Evolutionary conservation across 305 asterid genomes (phyloP).

Genomic region (Fraxinus baroniana): DNA sequence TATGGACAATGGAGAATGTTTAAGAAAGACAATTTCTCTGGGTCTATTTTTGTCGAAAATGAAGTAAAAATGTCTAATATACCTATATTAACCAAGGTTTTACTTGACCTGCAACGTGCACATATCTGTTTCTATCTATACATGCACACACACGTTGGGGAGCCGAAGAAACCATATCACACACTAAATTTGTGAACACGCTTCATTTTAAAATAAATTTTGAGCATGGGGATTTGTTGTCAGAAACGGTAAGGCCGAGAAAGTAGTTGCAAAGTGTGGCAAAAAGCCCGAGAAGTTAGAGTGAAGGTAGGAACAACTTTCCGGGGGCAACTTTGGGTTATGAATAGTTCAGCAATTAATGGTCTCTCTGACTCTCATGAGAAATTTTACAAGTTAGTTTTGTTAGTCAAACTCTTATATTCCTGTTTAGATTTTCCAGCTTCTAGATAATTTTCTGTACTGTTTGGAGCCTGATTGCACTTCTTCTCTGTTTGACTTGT

Average conservation of each 20-base stretch:
- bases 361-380: not conserved
- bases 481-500: not conserved
- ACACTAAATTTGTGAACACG: not conserved
- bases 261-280: not conserved
- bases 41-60: not conserved
- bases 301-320: not conserved
- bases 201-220: not conserved
- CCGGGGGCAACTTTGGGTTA: not conserved
- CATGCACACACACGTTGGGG: not conserved
- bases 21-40: not conserved
- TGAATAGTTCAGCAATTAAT: not conserved
- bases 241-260: not conserved
- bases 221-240: not conserved
- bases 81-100: not conserved
- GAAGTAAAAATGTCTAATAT: not conserved
- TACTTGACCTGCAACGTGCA: not conserved
- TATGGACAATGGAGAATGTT: not conserved
- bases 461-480: not conserved
- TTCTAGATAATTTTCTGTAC: not conserved
- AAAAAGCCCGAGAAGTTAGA: not conserved
- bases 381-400: not conserved
- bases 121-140: not conserved
- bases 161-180: not conserved
- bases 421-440: not conserved
- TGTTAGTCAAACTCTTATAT: not conserved